Percentiles rank a stretch among this genome's conserved stretches.
Evolutionary conservation across 2,329 filamentous ascomycete species (phyloP).

Genomic region (Talaromyces verruculosus): DNA sequence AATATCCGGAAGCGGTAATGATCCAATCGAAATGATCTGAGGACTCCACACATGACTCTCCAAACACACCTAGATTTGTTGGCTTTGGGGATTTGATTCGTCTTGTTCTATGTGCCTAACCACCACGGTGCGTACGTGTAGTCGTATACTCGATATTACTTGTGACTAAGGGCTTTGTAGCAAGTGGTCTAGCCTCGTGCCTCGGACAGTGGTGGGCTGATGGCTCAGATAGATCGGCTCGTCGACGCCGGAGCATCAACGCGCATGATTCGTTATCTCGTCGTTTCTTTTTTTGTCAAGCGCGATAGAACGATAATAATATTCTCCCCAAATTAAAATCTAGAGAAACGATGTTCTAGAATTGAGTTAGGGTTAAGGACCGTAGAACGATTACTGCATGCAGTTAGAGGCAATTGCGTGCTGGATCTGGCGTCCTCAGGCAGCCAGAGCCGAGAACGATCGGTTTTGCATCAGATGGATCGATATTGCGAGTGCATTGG

Average conservation of each 20-base stretch:
- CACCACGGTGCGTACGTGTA: background rate
- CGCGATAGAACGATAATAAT: slow-evolving; percentile 3
- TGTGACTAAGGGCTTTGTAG: background rate
- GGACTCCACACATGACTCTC: slow-evolving; percentile 1
- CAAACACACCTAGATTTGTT: background rate
- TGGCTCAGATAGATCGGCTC: background rate
- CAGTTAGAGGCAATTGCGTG: background rate
- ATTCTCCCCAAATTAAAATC: background rate
- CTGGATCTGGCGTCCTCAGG: background rate
- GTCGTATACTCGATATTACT: background rate
- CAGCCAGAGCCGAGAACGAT: slow-evolving; percentile 1
- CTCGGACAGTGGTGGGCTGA: background rate
- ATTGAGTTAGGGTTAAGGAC: background rate
- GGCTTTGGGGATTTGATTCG: background rate
- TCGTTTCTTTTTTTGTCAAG: background rate
- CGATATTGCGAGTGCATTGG: slow-evolving; percentile 5
- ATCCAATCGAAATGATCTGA: slow-evolving; percentile 10
- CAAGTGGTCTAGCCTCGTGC: slow-evolving; percentile 1
- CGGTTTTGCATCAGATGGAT: background rate
- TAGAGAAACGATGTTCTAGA: background rate
- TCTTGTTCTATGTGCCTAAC: background rate
- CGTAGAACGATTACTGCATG: background rate
- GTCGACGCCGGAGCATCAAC: background rate
- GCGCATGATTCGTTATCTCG: background rate
- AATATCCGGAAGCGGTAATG: slow-evolving; percentile 18